Conservation (phyloP, 2,329 filamentous ascomycete species). For the Hymenoscyphus occultus region DNA sequence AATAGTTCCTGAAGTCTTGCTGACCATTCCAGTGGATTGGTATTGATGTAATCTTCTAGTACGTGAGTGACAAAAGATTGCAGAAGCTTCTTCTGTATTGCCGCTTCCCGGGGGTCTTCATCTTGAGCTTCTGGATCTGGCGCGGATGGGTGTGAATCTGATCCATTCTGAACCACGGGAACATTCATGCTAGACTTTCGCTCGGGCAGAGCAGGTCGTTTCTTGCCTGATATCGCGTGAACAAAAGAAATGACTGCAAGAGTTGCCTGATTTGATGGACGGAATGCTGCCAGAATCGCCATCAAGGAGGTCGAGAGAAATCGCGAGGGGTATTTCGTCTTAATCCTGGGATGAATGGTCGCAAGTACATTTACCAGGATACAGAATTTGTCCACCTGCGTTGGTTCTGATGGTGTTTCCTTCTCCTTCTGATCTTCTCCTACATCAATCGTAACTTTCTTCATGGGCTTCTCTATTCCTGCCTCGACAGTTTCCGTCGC, state of each 20-base stretch:
- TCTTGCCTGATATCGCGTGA: conserved; percentile 64
- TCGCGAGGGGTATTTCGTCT: conserved; percentile 73
- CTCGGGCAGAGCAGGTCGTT: conserved; percentile 60
- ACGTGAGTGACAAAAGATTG: conserved; percentile 77
- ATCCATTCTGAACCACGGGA: conserved; percentile 52
- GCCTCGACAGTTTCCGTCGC: not conserved
- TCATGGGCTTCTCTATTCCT: conserved; percentile 6
- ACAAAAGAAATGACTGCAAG: conserved; percentile 70
- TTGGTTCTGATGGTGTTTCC: conserved; percentile 24
- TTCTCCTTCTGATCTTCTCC: conserved; percentile 22
- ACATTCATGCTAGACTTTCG: conserved; percentile 57
- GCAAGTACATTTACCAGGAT: conserved; percentile 68
- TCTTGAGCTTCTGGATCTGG: conserved; percentile 58
- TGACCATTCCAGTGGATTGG: conserved; percentile 58
- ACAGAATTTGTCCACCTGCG: conserved; percentile 54
- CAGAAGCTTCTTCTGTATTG: conserved; percentile 61
- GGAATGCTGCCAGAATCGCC: conserved; percentile 66
- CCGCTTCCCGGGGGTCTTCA: conserved; percentile 56
- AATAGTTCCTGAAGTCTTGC: conserved; percentile 66
- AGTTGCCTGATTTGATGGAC: conserved; percentile 61
- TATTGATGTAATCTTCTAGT: conserved; percentile 69
- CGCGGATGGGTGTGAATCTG: conserved; percentile 43
- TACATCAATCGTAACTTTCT: conserved; percentile 33
- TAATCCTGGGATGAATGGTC: conserved; percentile 70
- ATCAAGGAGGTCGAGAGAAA: conserved; percentile 77